Percentiles rank a stretch among this genome's conserved stretches.
phyloP scores from a whole-genome alignment of 2,329 filamentous ascomycete species.

The Verruconis gallopava region DNA sequence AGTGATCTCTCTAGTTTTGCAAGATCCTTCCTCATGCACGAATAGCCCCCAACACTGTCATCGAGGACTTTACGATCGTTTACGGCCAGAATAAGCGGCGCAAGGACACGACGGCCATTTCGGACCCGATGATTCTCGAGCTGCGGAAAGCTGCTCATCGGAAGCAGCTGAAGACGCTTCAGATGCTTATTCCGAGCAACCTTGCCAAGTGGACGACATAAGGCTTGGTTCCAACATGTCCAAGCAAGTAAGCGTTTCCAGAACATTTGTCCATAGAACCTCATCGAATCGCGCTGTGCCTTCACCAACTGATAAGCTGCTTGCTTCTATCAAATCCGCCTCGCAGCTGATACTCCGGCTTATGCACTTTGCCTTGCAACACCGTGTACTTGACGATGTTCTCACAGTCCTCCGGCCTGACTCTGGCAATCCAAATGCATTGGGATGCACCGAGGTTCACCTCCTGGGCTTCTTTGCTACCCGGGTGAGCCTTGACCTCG shows the following conservation, averaged over 20 bases:
- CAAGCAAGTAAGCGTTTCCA: too few species aligned
- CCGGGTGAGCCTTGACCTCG: conserved; percentile 19
- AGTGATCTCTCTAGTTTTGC: conserved; percentile 25
- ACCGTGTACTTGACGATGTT: conserved; percentile 83
- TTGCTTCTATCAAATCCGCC: conserved; percentile 79
- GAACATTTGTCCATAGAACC: too few species aligned
- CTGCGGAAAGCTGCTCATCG: conserved; percentile 20
- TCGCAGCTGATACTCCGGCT: conserved; percentile 71
- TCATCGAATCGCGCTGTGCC: too few species aligned
- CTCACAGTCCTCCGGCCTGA: conserved; percentile 81
- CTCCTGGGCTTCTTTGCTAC: conserved; percentile 27
- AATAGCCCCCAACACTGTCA: conserved; percentile 23
- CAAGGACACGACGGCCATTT: conserved; percentile 24
- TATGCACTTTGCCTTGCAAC: conserved; percentile 85
- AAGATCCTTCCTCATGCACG: conserved; percentile 27
- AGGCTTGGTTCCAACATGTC: too few species aligned
- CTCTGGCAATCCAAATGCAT: conserved; percentile 83
- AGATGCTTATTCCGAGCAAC: conserved; percentile 21
- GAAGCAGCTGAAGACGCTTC: conserved; percentile 21
- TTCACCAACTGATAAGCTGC: conserved; percentile 75
- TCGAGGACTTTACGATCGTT: conserved; percentile 34
- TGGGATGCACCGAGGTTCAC: conserved; percentile 49
- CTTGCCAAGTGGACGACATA: conserved; percentile 21
- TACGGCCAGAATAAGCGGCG: conserved; percentile 26
- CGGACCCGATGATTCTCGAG: conserved; percentile 15